Percentiles rank a stretch among this genome's conserved stretches.
phyloP scores from a whole-genome alignment of 2,329 filamentous ascomycete species.

The Trichoderma semiorbis region DNA sequence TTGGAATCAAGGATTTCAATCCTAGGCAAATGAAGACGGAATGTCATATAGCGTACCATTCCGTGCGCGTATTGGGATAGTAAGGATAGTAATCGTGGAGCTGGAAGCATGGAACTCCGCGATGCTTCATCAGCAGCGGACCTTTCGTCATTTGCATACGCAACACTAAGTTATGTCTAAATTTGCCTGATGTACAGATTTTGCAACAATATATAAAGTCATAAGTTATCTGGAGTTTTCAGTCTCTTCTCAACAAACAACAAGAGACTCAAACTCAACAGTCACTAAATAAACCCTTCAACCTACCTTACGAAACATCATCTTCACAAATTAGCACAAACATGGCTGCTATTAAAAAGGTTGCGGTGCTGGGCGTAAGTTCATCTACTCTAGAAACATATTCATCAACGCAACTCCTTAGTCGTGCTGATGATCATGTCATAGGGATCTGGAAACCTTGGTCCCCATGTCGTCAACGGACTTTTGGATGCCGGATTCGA shows the following conservation, averaged over 20 bases:
- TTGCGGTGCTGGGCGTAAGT: not conserved
- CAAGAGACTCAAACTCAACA: not conserved
- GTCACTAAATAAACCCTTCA: not conserved
- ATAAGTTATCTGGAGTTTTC: not conserved
- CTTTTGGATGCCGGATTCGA: not conserved
- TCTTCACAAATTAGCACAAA: not conserved
- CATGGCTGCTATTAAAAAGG: not conserved
- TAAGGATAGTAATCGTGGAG: not conserved
- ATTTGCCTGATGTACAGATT: not conserved
- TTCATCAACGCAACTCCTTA: not conserved
- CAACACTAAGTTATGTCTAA: not conserved
- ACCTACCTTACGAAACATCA: not conserved
- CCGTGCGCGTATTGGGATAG: not conserved
- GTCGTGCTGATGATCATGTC: not conserved
- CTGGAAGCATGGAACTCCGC: not conserved
- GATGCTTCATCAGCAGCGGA: not conserved
- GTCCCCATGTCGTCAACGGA: not conserved
- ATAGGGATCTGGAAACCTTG: not conserved
- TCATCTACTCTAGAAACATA: not conserved
- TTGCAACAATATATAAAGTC: not conserved
- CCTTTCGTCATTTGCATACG: not conserved
- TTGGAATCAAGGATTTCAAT: not conserved
- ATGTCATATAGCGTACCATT: not conserved
- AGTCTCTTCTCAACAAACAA: not conserved
- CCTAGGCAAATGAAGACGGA: not conserved